These are phyloP conservation scores for Dipteronia dyeriana DNA, from an alignment of 345 rosid species.

Conservation along the genomic window DNA sequence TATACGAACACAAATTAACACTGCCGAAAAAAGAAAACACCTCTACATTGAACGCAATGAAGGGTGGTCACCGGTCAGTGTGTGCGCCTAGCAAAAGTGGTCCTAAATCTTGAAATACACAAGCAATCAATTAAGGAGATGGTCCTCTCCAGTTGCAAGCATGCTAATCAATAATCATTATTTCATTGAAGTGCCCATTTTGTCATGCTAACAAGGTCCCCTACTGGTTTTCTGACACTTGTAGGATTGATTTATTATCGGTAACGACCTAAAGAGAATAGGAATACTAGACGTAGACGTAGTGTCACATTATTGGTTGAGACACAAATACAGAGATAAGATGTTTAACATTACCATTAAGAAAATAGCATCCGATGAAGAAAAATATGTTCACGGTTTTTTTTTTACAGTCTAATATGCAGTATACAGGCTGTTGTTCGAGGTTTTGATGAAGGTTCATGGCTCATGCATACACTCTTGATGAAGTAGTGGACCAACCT, in stretches of 20 bases:
- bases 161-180: neutral
- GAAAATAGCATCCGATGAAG: neutral
- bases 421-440: too few species aligned
- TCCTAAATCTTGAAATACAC: slow-evolving; percentile 21
- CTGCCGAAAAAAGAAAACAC: neutral
- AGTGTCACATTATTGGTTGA: too few species aligned
- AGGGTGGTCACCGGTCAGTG: too few species aligned
- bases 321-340: too few species aligned
- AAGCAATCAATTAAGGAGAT: slow-evolving; percentile 3
- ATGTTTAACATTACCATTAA: neutral
- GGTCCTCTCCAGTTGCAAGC: slow-evolving; percentile 18
- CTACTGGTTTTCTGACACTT: neutral
- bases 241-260: neutral
- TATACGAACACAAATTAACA: too few species aligned
- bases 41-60: neutral
- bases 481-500: slow-evolving; percentile 8
- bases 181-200: neutral
- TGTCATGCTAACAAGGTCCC: slow-evolving; percentile 13
- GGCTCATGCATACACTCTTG: neutral
- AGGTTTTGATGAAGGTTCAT: neutral
- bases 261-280: neutral
- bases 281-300: too few species aligned
- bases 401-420: too few species aligned
- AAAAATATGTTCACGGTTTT: neutral
- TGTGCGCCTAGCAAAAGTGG: slow-evolving; percentile 14